Conservation (phyloP, 2,329 filamentous ascomycete genomes). For the Apiospora arundinis region DNA sequence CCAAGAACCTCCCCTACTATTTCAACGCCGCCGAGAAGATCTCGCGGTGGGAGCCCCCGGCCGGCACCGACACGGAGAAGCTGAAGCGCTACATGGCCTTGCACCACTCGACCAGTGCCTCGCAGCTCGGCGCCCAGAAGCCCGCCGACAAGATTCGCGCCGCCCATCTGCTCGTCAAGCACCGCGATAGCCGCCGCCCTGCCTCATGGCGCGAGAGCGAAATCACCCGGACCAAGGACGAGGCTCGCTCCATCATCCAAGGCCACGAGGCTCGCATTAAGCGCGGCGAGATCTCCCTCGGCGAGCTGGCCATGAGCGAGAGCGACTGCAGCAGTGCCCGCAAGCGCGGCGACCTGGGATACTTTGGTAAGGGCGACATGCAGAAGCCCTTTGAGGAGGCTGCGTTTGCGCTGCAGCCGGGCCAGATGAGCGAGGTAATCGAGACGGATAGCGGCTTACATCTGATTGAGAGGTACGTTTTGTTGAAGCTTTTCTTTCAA, state of each 20-base stretch:
- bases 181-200: conserved; percentile 84
- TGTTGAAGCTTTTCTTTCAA: background rate
- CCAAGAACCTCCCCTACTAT: conserved; percentile 98
- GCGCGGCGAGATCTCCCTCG: conserved; percentile 70
- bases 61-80: conserved; percentile 86
- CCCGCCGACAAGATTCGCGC: conserved; percentile 86
- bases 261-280: conserved; percentile 79
- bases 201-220: conserved; percentile 91
- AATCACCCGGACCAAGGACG: conserved; percentile 87
- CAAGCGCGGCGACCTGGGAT: conserved; percentile 93
- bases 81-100: conserved; percentile 93
- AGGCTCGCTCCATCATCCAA: conserved; percentile 79
- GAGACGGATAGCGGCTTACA: conserved; percentile 95
- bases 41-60: conserved; percentile 93
- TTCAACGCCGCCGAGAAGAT: conserved; percentile 88
- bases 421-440: conserved; percentile 85
- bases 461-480: conserved; percentile 75
- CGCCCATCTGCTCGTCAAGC: conserved; percentile 93
- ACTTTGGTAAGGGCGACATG: conserved; percentile 95
- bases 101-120: conserved; percentile 73
- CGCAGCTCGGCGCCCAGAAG: conserved; percentile 49
- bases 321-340: conserved; percentile 95
- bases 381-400: conserved; percentile 98
- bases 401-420: conserved; percentile 86
- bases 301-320: conserved; percentile 85